Evolutionary conservation across 306 rosid genomes (phyloP), one percentile per base, ranked within the genome.

Genomic region (Boehmeria nivea): DNA sequence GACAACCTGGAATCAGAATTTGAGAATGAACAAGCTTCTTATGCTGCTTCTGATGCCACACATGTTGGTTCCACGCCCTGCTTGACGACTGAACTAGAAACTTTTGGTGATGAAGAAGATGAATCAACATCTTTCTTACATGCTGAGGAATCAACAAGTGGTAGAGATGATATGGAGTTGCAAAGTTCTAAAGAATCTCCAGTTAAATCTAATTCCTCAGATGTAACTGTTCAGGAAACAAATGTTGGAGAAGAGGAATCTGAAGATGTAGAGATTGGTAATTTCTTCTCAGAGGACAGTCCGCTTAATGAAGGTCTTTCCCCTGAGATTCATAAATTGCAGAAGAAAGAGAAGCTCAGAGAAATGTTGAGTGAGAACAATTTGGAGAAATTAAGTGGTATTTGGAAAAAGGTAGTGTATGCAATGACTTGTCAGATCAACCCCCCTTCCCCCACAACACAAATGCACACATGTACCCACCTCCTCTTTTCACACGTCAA

Each of bases 381-480:
- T 75, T 68, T 87, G 81, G 95, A 87, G 59, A 87, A 87, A 51
- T 71, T 91, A 42, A 84, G 77, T 66, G 95, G 95, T 73, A 75
- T 91, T 44, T 91, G 98, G 98, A 87, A 82, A 72, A 84, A 84
- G 96, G 96, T 82, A 71, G 34, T 48, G 4, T 39, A 21, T 42
- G 34, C 14, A 38, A 21, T 51, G 3, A 51, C 39, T 51, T 68
- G 61, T 26, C 61, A 9, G 15, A 40, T 40, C 22, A n/a, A n/a
- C n/a, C n/a, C n/a, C n/a, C n/a, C n/a, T n/a, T n/a, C n/a, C n/a
- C n/a, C n/a, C n/a, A n/a, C n/a, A n/a, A n/a, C n/a, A n/a, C n/a
- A n/a, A n/a, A n/a, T n/a, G n/a, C n/a, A n/a, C n/a, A n/a, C n/a
- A n/a, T n/a, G n/a, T n/a, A n/a, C n/a, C n/a, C n/a, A n/a, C n/a